Conservation (phyloP, 2,329 filamentous ascomycete genomes). For the Penicillium italicum region DNA sequence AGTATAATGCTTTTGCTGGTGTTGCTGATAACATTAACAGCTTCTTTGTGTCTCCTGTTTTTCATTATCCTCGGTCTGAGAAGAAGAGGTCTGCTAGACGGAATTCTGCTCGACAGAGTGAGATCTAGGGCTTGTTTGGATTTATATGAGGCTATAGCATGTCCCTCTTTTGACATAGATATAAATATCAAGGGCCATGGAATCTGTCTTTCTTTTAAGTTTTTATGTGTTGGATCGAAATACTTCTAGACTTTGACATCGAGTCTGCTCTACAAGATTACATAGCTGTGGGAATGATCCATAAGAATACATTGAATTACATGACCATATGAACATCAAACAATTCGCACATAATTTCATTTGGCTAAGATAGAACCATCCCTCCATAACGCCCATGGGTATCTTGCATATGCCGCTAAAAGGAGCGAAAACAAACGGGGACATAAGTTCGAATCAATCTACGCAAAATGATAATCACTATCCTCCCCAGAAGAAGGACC, state of each 20-base stretch:
- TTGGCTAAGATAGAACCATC: not conserved
- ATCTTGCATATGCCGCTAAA: conserved; percentile 8
- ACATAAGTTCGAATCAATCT: not conserved
- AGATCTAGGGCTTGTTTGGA: too few relatives aligned
- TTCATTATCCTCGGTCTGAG: conserved; percentile 27
- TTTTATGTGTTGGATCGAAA: too few relatives aligned
- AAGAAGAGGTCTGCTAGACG: conserved; percentile 8
- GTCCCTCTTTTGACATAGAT: not conserved
- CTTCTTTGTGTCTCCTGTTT: conserved; percentile 24
- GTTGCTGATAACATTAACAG: conserved; percentile 52
- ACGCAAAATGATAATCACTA: not conserved
- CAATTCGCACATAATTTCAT: not conserved
- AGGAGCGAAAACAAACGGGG: not conserved
- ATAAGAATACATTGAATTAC: not conserved
- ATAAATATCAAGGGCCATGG: not conserved
- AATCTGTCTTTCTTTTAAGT: not conserved
- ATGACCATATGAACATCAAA: not conserved
- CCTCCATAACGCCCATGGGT: conserved; percentile 5
- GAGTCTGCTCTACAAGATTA: not conserved
- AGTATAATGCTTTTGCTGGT: conserved; percentile 55
- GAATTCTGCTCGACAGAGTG: not conserved
- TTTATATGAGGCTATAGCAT: not conserved
- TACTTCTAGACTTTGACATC: not conserved
- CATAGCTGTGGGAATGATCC: not conserved
- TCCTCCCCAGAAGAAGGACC: not conserved